Conservation (phyloP, 169 alveolate species). For the Eimeria acervulina region DNA sequence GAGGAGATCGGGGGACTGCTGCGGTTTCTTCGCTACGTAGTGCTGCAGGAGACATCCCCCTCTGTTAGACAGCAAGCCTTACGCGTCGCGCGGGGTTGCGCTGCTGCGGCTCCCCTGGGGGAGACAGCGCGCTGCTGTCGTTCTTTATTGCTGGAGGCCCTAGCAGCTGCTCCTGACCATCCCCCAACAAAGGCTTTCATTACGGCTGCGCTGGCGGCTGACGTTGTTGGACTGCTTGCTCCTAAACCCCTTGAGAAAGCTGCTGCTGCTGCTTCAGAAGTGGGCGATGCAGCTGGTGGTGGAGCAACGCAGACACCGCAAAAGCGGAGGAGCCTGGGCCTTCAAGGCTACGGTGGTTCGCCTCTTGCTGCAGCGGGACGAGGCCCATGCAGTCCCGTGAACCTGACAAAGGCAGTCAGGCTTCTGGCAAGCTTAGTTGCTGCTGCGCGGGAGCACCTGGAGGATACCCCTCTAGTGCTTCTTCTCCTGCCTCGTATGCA, state of each 20-base stretch:
- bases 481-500: constrained; percentile 74
- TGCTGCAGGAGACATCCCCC: constrained; percentile 74
- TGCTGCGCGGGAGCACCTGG: constrained; percentile 73
- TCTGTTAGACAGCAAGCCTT: constrained; percentile 72
- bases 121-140: constrained; percentile 75
- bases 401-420: constrained; percentile 53
- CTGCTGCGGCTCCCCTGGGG: constrained; percentile 73
- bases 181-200: constrained; percentile 53
- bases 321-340: background rate
- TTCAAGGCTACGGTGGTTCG: constrained; percentile 21
- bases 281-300: constrained; percentile 17
- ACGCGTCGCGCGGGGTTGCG: constrained; percentile 70
- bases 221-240: constrained; percentile 39
- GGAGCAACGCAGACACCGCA: constrained; percentile 39
- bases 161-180: constrained; percentile 70
- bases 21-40: constrained; percentile 64
- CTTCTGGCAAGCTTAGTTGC: constrained; percentile 65
- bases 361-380: constrained; percentile 58
- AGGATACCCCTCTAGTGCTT: constrained; percentile 35
- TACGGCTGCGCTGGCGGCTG: constrained; percentile 57
- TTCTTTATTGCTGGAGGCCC: constrained; percentile 50
- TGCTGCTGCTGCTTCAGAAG: constrained; percentile 1
- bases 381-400: background rate
- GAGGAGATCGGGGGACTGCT: constrained; percentile 63
- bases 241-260: background rate